A percentile compares a stretch with the other conserved stretches of the same genome.
Conservation (phyloP, 179 eudicot species). For the Carnegiea gigantea region DNA sequence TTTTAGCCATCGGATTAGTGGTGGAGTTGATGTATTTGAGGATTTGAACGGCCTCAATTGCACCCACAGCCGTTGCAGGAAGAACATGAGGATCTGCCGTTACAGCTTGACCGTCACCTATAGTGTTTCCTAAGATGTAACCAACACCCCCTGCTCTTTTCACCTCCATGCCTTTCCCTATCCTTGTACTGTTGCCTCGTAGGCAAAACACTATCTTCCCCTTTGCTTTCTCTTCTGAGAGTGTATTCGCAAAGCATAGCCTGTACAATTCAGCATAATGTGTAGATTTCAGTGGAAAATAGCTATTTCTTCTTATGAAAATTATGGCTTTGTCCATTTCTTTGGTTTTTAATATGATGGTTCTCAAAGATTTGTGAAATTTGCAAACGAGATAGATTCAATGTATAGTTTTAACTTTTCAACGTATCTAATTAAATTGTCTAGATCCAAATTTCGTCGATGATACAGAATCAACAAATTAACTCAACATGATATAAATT, state of each 20-base stretch:
- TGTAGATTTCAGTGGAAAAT: background rate
- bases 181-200: conserved; percentile 75
- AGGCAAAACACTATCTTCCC: conserved; percentile 84
- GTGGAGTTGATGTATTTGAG: conserved; percentile 65
- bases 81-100: conserved; percentile 72
- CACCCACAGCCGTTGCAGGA: conserved; percentile 77
- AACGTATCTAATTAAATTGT: too few relatives aligned
- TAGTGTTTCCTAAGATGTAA: conserved; percentile 57
- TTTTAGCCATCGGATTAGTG: conserved; percentile 50
- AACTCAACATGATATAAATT: too few relatives aligned
- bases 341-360: too few relatives aligned
- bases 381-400: too few relatives aligned
- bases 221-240: conserved; percentile 52
- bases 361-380: too few relatives aligned
- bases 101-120: conserved; percentile 52
- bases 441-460: too few relatives aligned
- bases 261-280: conserved; percentile 19
- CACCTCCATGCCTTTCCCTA: conserved; percentile 81
- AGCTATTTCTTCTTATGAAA: background rate
- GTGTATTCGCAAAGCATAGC: conserved; percentile 67
- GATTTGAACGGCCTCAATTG: conserved; percentile 39
- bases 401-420: too few relatives aligned
- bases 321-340: too few relatives aligned
- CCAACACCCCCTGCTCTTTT: conserved; percentile 85
- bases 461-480: too few relatives aligned